A percentile compares a stretch with the other conserved stretches of the same genome.
Evolutionary conservation across 768 basidiomycete genomes (phyloP).

Genomic region (Leccinum variicolor): DNA sequence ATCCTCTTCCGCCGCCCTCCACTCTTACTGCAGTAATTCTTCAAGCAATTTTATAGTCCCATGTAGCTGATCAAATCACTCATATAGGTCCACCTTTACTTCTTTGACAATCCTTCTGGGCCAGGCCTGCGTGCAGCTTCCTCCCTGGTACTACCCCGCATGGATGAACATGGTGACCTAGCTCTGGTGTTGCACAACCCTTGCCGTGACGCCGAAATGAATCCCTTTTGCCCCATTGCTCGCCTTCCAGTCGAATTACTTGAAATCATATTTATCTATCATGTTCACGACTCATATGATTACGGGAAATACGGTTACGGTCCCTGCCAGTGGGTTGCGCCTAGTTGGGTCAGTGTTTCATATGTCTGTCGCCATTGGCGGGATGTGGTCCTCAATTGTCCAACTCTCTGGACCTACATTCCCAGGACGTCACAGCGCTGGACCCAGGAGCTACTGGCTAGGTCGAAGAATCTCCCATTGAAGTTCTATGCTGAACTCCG

Average conservation of each 20-base stretch:
- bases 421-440: not conserved
- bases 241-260: not conserved
- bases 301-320: not conserved
- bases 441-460: not conserved
- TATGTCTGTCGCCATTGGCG: not conserved
- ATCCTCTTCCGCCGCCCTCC: too few relatives aligned
- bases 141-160: too few relatives aligned
- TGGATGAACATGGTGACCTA: too few relatives aligned
- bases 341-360: not conserved
- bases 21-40: not conserved
- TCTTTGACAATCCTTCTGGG: not conserved
- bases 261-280: not conserved
- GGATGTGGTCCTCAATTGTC: not conserved
- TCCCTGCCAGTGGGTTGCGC: too few relatives aligned
- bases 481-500: not conserved
- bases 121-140: too few relatives aligned
- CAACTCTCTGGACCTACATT: not conserved
- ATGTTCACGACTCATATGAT: not conserved
- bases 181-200: too few relatives aligned
- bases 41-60: not conserved
- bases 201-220: not conserved
- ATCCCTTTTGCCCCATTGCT: not conserved
- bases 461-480: not conserved
- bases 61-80: not conserved
- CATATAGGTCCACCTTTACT: not conserved